Conservation (phyloP, 495 filamentous ascomycete genomes). For the Saxophila tyrrhenica region DNA sequence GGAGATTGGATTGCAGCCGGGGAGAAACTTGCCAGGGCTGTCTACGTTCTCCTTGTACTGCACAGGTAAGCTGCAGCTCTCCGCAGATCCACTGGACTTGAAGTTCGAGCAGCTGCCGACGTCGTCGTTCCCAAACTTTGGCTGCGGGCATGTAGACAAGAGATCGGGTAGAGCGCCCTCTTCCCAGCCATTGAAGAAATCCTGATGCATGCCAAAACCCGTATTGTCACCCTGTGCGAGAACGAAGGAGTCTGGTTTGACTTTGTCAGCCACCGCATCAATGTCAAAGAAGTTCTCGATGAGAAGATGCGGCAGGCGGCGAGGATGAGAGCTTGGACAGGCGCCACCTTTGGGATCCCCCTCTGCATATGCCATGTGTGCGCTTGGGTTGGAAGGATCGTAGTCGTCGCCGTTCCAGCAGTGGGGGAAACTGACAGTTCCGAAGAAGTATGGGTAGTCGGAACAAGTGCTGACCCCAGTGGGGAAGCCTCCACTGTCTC, state of each 20-base stretch:
- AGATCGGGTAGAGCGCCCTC: constrained; percentile 3
- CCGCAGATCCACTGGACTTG: not conserved
- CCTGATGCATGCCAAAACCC: constrained; percentile 4
- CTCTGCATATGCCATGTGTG: constrained; percentile 3
- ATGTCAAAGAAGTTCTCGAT: constrained; percentile 9
- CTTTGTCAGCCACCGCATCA: not conserved
- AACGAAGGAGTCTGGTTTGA: constrained; percentile 1
- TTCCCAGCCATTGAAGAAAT: constrained; percentile 13
- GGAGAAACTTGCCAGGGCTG: not conserved
- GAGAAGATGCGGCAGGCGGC: constrained; percentile 1
- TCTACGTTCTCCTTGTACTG: constrained; percentile 6
- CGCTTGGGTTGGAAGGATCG: not conserved
- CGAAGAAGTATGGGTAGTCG: not conserved
- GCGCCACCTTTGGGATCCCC: not conserved
- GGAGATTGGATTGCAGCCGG: constrained; percentile 8
- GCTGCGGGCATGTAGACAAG: not conserved
- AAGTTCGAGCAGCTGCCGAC: constrained; percentile 2
- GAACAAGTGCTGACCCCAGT: not conserved
- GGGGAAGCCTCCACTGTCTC: constrained; percentile 2
- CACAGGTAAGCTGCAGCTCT: not conserved
- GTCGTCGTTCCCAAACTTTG: not conserved
- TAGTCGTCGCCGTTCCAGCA: constrained; percentile 10
- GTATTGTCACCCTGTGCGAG: constrained; percentile 2
- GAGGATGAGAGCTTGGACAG: constrained; percentile 3
- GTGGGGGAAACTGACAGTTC: constrained; percentile 3